Evolutionary conservation across 2,329 filamentous ascomycete species (phyloP).

Genomic region (Teratosphaeria nubilosa): DNA sequence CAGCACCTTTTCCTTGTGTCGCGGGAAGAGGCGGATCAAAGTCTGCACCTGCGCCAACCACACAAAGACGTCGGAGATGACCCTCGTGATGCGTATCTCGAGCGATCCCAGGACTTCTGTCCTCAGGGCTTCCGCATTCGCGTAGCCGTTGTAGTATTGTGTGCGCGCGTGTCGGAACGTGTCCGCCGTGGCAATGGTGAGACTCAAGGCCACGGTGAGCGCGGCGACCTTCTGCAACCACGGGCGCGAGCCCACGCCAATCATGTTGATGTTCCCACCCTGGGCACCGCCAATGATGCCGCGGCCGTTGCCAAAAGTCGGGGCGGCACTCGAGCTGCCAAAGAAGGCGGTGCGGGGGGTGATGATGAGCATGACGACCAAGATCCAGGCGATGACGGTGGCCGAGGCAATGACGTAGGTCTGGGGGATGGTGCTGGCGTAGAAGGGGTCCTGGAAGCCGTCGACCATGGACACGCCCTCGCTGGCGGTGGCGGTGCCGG

Average conservation of each 20-base stretch:
- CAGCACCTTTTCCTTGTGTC: constrained; percentile 92
- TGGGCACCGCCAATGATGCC: constrained; percentile 78
- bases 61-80: constrained; percentile 91
- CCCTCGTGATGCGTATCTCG: constrained; percentile 78
- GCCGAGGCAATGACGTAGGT: constrained; percentile 86
- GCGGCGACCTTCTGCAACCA: constrained; percentile 73
- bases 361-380: constrained; percentile 88
- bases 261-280: constrained; percentile 50
- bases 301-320: constrained; percentile 49
- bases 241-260: constrained; percentile 81
- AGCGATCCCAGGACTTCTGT: constrained; percentile 70
- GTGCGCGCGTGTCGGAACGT: constrained; percentile 74
- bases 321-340: constrained; percentile 52
- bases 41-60: constrained; percentile 98
- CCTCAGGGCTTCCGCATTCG: constrained; percentile 69
- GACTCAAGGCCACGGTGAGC: constrained; percentile 60
- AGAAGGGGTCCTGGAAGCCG: constrained; percentile 77
- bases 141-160: constrained; percentile 70
- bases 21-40: constrained; percentile 85
- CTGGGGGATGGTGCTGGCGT: constrained; percentile 84
- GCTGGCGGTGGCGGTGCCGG: constrained; percentile 30
- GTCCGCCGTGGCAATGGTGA: constrained; percentile 87
- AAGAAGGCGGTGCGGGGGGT: constrained; percentile 90
- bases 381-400: constrained; percentile 81
- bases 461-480: constrained; percentile 43